Base-by-base conservation (phyloP, 768 basidiomycete genomes). In the Termitomyces sp. region DNA sequence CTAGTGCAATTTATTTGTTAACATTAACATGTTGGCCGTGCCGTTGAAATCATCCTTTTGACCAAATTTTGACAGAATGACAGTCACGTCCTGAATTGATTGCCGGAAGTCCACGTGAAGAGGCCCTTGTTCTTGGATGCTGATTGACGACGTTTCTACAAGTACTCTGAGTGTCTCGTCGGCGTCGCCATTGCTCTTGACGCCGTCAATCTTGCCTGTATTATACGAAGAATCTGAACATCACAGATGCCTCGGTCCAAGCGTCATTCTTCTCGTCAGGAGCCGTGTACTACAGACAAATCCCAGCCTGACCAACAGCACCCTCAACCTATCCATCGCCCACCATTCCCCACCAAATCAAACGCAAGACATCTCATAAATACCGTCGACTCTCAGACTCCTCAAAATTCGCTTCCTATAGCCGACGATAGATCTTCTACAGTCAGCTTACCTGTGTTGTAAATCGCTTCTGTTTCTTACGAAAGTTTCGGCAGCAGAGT, bases 21-120 rank as follows among this genome's bases (percentile, higher is more conserved):
- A 56, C 53, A 7, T 56, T 43, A 60, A 48, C 37, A 34, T 37
- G 36, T 18, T 37, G 37, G 37, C 18, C 18, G 39, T 39, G 12
- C 48, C 48, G 50, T 27, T 24, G 27, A 46, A n/a, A 4, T 10
- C 7, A 1, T 16, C 14, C 7, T 29, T 29, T 6, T 29, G 29
- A 29, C 29, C 3, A 6, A 29, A 29, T n/a, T 41, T 31, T 18
- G 34, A 16, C 26, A 7, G n/a, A 24, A 16, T 32, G n/a, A 9
- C 27, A 61, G 64, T 60, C 62, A 54, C 59, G 60, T 61, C 61
- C 64, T 58, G 50, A n/a, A 56, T 48, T 65, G 64, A 65, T 65
- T 59, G 63, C 64, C 63, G 64, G 56, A n/a, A 6, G 3, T 13
- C 48, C 63, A 62, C 59, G 64, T 60, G 63, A 48, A 42, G 13